Evolutionary conservation across 1,284 basidiomycete species (phyloP).

Genomic region (Microbotryomycetes sp.): DNA sequence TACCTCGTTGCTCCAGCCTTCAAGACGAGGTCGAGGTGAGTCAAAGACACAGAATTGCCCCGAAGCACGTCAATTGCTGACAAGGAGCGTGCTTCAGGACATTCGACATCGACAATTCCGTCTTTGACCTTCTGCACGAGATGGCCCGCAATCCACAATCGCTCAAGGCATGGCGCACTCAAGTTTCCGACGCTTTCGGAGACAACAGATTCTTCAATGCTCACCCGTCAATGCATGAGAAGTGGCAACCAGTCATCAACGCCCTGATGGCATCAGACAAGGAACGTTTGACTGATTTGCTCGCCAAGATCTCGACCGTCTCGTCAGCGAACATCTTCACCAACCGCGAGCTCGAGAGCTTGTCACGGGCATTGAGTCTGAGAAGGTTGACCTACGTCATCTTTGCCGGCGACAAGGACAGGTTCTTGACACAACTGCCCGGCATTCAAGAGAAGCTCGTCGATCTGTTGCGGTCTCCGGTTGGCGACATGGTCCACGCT

Average conservation of each 20-base stretch:
- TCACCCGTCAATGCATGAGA: slow-evolving; percentile 51
- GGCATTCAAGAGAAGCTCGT: slow-evolving; percentile 94
- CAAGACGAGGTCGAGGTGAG: slow-evolving; percentile 62
- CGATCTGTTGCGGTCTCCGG: slow-evolving; percentile 71
- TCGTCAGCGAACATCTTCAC: slow-evolving; percentile 95
- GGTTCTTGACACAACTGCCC: slow-evolving; percentile 82
- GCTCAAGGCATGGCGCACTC: slow-evolving; percentile 75
- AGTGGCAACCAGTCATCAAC: slow-evolving; percentile 75
- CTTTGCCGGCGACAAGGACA: slow-evolving; percentile 78
- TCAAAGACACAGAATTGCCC: not conserved
- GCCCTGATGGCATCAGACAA: slow-evolving; percentile 80
- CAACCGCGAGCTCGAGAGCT: slow-evolving; percentile 88
- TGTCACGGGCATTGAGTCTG: slow-evolving; percentile 78
- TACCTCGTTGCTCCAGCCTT: slow-evolving; percentile 76
- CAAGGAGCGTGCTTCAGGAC: slow-evolving; percentile 23
- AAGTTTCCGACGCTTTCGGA: slow-evolving; percentile 72
- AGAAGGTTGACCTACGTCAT: slow-evolving; percentile 80
- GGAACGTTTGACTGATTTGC: slow-evolving; percentile 71
- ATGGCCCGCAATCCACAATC: slow-evolving; percentile 72
- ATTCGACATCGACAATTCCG: slow-evolving; percentile 45
- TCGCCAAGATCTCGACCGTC: slow-evolving; percentile 73
- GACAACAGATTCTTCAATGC: slow-evolving; percentile 84
- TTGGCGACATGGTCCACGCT: slow-evolving; percentile 78
- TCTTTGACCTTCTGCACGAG: slow-evolving; percentile 65
- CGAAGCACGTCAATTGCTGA: too few relatives aligned